Conservation (phyloP, 148 eudicot species). For the Agrostemma githago region DNA sequence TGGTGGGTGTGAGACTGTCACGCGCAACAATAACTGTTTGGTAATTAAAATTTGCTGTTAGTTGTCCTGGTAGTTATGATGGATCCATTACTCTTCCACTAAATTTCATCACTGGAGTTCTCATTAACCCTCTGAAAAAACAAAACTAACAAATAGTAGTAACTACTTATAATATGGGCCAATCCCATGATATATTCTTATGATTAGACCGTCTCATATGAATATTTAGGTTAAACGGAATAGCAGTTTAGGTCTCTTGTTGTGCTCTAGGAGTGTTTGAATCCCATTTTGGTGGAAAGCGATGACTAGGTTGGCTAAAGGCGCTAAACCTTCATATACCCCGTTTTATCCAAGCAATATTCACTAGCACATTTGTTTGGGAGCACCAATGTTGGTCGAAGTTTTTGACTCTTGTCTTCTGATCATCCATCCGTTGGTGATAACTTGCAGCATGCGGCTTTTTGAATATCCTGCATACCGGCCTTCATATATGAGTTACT, state of each 20-base stretch:
- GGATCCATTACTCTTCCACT: too few species aligned
- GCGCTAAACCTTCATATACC: too few species aligned
- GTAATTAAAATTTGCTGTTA: not conserved
- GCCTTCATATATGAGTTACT: not conserved
- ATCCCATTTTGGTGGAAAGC: constrained; percentile 5
- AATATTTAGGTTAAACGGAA: too few species aligned
- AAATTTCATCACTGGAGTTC: too few species aligned
- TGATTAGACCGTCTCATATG: too few species aligned
- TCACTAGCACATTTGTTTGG: constrained; percentile 5
- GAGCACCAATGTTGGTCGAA: not conserved
- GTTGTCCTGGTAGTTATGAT: not conserved
- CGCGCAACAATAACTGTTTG: not conserved
- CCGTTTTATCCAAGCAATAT: not conserved
- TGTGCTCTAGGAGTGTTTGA: too few species aligned
- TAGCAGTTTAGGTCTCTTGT: too few species aligned
- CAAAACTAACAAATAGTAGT: too few species aligned
- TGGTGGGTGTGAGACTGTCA: too few species aligned
- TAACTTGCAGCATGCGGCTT: not conserved
- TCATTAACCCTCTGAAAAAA: too few species aligned
- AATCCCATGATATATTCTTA: too few species aligned
- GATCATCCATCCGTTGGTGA: not conserved
- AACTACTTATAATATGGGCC: too few species aligned
- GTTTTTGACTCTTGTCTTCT: not conserved
- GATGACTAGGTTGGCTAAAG: not conserved
- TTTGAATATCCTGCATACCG: not conserved